These are phyloP conservation scores for Euryodendron excelsum DNA, from an alignment of 148 eudicot species.

Conservation along the genomic window DNA sequence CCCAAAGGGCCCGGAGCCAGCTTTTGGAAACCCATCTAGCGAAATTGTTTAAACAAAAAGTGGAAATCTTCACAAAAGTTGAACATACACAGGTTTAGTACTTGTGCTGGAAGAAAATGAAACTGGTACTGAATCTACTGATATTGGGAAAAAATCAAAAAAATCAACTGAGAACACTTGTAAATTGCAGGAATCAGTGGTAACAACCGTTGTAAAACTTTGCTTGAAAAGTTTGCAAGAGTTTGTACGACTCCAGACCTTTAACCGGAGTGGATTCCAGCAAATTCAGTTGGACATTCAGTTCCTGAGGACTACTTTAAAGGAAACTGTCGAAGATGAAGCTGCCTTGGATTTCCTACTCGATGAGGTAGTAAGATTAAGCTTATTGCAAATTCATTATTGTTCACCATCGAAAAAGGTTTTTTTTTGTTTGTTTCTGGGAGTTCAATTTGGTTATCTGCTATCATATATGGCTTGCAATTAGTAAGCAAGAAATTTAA, in stretches of 20 bases:
- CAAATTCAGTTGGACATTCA: slow-evolving; percentile 96
- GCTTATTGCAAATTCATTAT: background rate
- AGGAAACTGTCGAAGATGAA: slow-evolving; percentile 81
- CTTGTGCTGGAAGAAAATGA: slow-evolving; percentile 14
- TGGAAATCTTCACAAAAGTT: slow-evolving; percentile 96
- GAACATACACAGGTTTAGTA: slow-evolving; percentile 83
- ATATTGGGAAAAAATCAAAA: too few relatives aligned
- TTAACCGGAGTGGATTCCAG: slow-evolving; percentile 97
- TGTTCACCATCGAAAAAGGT: background rate
- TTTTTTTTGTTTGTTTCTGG: background rate
- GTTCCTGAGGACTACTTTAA: slow-evolving; percentile 66
- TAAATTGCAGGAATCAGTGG: slow-evolving; percentile 76
- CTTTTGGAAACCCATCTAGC: slow-evolving; percentile 95
- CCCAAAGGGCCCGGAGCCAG: slow-evolving; percentile 90
- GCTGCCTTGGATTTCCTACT: slow-evolving; percentile 88
- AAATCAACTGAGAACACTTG: slow-evolving; percentile 3
- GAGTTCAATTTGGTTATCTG: slow-evolving; percentile 1
- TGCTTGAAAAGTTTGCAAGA: slow-evolving; percentile 94
- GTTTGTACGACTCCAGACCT: slow-evolving; percentile 84
- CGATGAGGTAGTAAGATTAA: slow-evolving; percentile 64
- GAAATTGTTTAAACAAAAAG: slow-evolving; percentile 86
- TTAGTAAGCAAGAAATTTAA: background rate
- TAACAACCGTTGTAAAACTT: slow-evolving; percentile 69
- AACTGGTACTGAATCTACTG: background rate
- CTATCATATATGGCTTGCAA: background rate